Evolutionary conservation across 306 rosid species (phyloP).

Genomic region (Elaeagnus macrophylla): DNA sequence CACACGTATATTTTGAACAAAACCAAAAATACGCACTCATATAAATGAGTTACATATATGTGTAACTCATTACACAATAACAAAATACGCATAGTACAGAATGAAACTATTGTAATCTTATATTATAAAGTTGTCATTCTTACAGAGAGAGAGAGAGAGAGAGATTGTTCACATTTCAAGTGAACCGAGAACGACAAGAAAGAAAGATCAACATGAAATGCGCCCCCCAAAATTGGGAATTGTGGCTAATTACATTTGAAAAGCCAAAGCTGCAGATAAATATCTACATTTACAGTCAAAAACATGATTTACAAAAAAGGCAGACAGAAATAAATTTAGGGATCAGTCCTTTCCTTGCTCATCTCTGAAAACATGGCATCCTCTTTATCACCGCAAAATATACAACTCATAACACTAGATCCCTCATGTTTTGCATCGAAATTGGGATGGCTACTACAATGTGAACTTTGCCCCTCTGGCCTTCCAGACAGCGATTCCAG

Average conservation of each 20-base stretch:
- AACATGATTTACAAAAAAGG: slow-evolving; percentile 10
- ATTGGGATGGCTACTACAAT: slow-evolving; percentile 12
- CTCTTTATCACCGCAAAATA: slow-evolving; percentile 33
- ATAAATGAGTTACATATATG: no score
- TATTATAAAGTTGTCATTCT: no score
- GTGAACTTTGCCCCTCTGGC: slow-evolving; percentile 23
- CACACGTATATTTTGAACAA: no score
- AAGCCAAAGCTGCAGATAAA: slow-evolving; percentile 21
- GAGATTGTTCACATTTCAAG: no score
- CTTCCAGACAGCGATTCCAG: slow-evolving; percentile 63
- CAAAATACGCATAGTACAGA: no score
- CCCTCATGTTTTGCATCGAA: slow-evolving; percentile 23
- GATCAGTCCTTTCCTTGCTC: slow-evolving; percentile 19
- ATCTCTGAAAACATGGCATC: slow-evolving; percentile 28
- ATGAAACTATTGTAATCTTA: no score
- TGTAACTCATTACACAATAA: no score
- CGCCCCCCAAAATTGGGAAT: slow-evolving; percentile 9
- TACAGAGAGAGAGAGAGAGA: no score
- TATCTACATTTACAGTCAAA: slow-evolving; percentile 8
- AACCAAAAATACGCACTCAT: no score
- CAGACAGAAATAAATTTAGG: neutral
- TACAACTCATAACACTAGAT: slow-evolving; percentile 29
- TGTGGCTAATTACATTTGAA: slow-evolving; percentile 25
- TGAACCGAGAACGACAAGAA: neutral
- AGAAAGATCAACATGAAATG: slow-evolving; percentile 1